Evolutionary conservation across 208 protist species (phyloP).

Genomic region (Acanthamoeba quina): DNA sequence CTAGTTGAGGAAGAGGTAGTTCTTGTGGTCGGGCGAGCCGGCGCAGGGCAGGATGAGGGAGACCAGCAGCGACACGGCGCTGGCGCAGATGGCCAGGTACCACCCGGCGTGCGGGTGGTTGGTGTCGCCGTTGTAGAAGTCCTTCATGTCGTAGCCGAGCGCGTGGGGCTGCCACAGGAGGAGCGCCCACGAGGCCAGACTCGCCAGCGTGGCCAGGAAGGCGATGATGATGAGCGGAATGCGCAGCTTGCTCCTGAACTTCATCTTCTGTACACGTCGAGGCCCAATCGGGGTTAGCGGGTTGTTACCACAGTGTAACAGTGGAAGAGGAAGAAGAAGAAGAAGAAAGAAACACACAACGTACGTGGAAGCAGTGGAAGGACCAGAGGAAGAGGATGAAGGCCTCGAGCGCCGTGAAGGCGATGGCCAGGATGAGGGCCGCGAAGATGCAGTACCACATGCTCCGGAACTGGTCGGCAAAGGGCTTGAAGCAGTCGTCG

Average conservation of each 20-base stretch:
- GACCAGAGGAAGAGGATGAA: conserved; percentile 5
- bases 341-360: background rate
- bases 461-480: background rate
- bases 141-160: background rate
- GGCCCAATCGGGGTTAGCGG: too few relatives aligned
- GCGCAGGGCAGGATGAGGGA: background rate
- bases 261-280: background rate
- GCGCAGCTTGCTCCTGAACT: conserved; percentile 20
- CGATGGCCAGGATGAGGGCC: background rate
- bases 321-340: too few relatives aligned
- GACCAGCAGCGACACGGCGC: background rate
- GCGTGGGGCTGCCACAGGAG: background rate
- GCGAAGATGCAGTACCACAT: conserved; percentile 20
- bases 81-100: background rate
- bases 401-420: background rate
- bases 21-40: background rate
- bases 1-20: background rate
- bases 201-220: background rate
- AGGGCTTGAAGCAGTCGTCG: background rate
- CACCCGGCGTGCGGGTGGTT: background rate
- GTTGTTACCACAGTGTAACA: too few relatives aligned
- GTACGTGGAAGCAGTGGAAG: background rate
- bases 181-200: background rate
- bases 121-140: background rate
- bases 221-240: background rate